Evolutionary conservation across 768 basidiomycete genomes (phyloP).

Genomic region (Trametes maxima): DNA sequence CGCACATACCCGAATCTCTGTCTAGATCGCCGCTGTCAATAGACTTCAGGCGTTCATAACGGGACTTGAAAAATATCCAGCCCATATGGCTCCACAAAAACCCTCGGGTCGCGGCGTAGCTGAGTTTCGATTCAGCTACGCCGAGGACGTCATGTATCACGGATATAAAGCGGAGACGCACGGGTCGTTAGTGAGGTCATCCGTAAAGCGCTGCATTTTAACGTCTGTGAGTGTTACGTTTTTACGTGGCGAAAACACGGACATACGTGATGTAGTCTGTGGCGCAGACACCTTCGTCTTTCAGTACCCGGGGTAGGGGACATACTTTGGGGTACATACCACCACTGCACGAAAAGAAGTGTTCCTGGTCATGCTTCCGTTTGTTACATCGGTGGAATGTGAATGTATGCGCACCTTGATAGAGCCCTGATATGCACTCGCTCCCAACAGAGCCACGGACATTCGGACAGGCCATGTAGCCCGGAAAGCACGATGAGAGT

Average conservation of each 20-base stretch:
- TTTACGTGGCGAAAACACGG: neutral
- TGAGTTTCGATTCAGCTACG: constrained; percentile 23
- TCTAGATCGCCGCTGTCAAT: constrained; percentile 73
- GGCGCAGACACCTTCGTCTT: constrained; percentile 60
- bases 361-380: neutral
- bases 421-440: constrained; percentile 77
- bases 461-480: constrained; percentile 58
- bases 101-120: constrained; percentile 75
- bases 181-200: constrained; percentile 71
- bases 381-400: neutral
- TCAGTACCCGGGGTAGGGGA: neutral
- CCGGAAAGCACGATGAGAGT: constrained; percentile 71
- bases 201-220: constrained; percentile 58
- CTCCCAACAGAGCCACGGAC: constrained; percentile 64
- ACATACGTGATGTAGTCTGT: constrained; percentile 74
- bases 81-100: constrained; percentile 80
- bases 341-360: constrained; percentile 17
- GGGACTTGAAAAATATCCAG: constrained; percentile 83
- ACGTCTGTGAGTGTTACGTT: neutral
- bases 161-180: constrained; percentile 34
- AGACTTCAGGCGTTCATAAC: constrained; percentile 58
- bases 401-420: constrained; percentile 54
- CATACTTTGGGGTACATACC: constrained; percentile 4
- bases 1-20: constrained; percentile 59
- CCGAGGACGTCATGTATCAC: neutral